Conservation (phyloP, 2,329 filamentous ascomycete species). For the Cercospora sp. region DNA sequence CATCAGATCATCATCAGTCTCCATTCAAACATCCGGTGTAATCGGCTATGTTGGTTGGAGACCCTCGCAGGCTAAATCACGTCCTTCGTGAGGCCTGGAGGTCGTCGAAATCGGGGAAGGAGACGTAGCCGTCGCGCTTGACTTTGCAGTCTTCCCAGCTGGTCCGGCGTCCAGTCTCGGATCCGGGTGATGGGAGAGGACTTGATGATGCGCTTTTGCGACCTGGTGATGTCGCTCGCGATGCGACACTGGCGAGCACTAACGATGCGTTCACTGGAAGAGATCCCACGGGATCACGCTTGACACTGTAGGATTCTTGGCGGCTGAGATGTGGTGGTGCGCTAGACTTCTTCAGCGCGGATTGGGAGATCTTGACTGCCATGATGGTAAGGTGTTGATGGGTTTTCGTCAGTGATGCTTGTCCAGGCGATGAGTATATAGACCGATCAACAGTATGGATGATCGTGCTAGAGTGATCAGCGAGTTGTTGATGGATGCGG, state of each 20-base stretch:
- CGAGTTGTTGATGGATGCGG: background rate
- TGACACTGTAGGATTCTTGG: conserved; percentile 34
- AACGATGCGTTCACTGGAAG: conserved; percentile 26
- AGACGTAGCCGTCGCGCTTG: conserved; percentile 38
- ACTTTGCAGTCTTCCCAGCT: conserved; percentile 39
- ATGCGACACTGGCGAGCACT: conserved; percentile 31
- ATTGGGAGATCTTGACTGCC: conserved; percentile 31
- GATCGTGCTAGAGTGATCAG: background rate
- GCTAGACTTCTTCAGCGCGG: conserved; percentile 32
- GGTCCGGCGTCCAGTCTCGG: conserved; percentile 26
- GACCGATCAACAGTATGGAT: background rate
- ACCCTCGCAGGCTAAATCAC: conserved; percentile 3
- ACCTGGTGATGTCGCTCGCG: conserved; percentile 28
- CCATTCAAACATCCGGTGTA: background rate
- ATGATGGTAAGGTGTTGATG: conserved; percentile 18
- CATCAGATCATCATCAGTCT: background rate
- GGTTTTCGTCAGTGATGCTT: background rate
- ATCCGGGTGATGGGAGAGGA: conserved; percentile 25
- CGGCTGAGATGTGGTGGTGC: conserved; percentile 35
- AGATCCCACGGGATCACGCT: conserved; percentile 23
- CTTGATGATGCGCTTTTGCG: conserved; percentile 26
- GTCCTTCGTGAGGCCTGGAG: conserved; percentile 17
- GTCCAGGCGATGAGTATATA: background rate
- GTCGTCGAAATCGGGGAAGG: conserved; percentile 39
- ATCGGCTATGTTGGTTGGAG: background rate